Base-by-base conservation (phyloP, 352 stramenopile genomes). In the Globisporangium cystogenes region DNA sequence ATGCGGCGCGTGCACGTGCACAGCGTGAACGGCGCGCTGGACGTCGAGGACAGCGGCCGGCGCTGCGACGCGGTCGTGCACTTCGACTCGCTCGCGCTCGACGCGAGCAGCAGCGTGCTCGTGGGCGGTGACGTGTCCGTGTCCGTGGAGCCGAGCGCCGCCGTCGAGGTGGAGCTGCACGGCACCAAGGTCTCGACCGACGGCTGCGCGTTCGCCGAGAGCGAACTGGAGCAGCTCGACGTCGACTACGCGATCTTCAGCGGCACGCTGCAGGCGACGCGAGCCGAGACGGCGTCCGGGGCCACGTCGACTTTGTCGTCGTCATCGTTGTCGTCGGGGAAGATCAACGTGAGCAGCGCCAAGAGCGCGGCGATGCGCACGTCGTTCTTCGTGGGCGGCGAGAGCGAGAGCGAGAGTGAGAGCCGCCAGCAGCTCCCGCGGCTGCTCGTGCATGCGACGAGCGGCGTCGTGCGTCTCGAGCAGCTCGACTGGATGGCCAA, bases 401-500 rank as follows among this genome's bases (percentile, higher is more conserved):
- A 66, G 1, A 44, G 60, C 27, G 37, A 52, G 3, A 42, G 39
- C 7, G 39, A 58, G 8, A 7, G 18, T 15, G 45, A 21, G 5
- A 15, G 10, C 35, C 37, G 44, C 23, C 39, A 14, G 15, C 57
- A 59, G 29, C 31, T 42, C 7, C 60, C 74, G 35, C 55, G 65
- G 14, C 61, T 84, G 15, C 68, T 86, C 50, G 75, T 82, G 33
- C 75, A 86, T 46, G 58, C 75, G 1, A 52, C 67, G 23, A 69
- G 57, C 29, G 75, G 72, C 31, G 50, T 62, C 8, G 73, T 86
- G 20, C 61, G 47, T 26, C 58, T 80, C 29, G 67, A 79, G 39
- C 81, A 92, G 54, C 62, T 90, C 12, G 76, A 82, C 58, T 92
- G 78, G 81, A 92, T 90, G 76, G 75, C 74, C 36, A 88, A 92